A percentile compares a stretch with the other conserved stretches of the same genome.
Conservation (phyloP, 1,139 yeast species). For the Suhomyces coccinellae region DNA sequence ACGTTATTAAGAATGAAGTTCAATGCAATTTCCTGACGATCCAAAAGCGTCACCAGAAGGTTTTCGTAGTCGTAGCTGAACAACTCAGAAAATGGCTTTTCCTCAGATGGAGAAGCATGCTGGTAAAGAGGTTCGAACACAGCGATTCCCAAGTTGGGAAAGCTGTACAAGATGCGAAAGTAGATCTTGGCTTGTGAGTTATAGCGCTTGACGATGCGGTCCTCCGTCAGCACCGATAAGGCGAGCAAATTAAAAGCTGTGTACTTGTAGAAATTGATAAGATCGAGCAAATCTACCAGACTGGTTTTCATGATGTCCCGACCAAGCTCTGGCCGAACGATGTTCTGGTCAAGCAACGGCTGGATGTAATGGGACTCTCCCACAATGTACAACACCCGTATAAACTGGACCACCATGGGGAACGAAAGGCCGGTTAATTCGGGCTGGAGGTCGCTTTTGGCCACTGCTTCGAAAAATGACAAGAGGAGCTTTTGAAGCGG, state of each 20-base stretch:
- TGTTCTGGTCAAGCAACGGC: constrained; percentile 17
- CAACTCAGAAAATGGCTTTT: constrained; percentile 8
- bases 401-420: constrained; percentile 23
- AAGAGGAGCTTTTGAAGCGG: constrained; percentile 13
- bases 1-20: constrained; percentile 32
- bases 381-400: constrained; percentile 24
- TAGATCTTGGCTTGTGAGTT: constrained; percentile 27
- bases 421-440: constrained; percentile 14
- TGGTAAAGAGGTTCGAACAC: constrained; percentile 14
- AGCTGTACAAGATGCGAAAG: constrained; percentile 26
- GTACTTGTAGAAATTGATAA: constrained; percentile 32
- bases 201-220: constrained; percentile 10
- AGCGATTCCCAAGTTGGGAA: constrained; percentile 27
- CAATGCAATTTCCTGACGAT: constrained; percentile 38
- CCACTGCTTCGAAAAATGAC: constrained; percentile 7
- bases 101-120: constrained; percentile 5
- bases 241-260: constrained; percentile 32
- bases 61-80: constrained; percentile 8
- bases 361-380: constrained; percentile 25
- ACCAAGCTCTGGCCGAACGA: constrained; percentile 7
- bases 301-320: constrained; percentile 17
- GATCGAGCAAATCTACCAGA: constrained; percentile 20
- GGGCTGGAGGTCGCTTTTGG: constrained; percentile 5
- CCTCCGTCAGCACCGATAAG: constrained; percentile 18
- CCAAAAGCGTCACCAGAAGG: constrained; percentile 16